A percentile compares a stretch with the other conserved stretches of the same genome.
phyloP scores from a whole-genome alignment of 257 asterid species.

The Nicotiana tomentosiformis region DNA sequence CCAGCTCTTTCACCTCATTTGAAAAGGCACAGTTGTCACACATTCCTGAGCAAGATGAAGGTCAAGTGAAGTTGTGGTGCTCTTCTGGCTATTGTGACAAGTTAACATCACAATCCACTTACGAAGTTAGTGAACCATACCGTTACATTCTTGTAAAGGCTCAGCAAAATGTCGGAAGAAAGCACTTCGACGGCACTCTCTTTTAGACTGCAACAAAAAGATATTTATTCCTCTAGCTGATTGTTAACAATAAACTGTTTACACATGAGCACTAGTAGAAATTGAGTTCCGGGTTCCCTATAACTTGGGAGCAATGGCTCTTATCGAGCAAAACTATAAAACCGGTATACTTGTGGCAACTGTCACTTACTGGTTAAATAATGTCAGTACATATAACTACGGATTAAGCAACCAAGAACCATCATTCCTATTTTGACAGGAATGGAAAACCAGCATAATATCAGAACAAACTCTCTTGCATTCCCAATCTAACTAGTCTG shows the following conservation, averaged over 20 bases:
- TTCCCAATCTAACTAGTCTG: background rate
- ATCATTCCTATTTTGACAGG: background rate
- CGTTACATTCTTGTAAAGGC: slow-evolving; percentile 84
- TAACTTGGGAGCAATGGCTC: background rate
- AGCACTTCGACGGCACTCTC: slow-evolving; percentile 85
- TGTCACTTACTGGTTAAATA: background rate
- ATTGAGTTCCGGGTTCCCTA: background rate
- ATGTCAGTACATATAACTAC: background rate
- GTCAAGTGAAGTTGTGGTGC: slow-evolving; percentile 1
- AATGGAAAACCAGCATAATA: background rate
- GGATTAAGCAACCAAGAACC: background rate
- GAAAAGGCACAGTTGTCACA: slow-evolving; percentile 87
- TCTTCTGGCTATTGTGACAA: background rate
- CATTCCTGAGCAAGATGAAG: slow-evolving; percentile 62
- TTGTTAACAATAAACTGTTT: background rate
- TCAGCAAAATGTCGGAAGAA: slow-evolving; percentile 93
- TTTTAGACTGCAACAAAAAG: slow-evolving; percentile 51
- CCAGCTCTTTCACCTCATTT: slow-evolving; percentile 64
- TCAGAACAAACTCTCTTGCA: background rate
- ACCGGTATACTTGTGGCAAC: background rate
- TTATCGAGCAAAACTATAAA: background rate
- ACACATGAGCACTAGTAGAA: background rate
- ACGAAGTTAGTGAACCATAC: slow-evolving; percentile 32
- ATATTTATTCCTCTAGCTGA: background rate
- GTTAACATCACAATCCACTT: slow-evolving; percentile 17